Base-by-base conservation (phyloP, 2,329 filamentous ascomycete genomes). In the Teratosphaeria zuluensis region DNA sequence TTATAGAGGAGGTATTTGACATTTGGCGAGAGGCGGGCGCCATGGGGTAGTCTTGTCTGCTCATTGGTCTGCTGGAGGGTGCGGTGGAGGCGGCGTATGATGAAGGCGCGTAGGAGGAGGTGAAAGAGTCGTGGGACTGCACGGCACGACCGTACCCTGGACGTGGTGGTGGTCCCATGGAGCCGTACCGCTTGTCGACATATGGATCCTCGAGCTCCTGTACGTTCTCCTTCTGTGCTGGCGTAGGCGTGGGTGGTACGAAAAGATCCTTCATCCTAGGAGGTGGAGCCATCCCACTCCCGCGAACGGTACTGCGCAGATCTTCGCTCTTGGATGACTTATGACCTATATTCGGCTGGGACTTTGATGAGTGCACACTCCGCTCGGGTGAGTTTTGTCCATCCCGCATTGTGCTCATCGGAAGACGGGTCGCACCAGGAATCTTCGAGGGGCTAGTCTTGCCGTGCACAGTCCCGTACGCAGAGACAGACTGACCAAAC, bases 221-320 rank as follows among this genome's bases (percentile, higher is more conserved):
- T 53, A 84, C 24, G 57, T 69, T 64, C 59, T 75, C 58, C 72
- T 74, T 63, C 31, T 67, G 64, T 54, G 58, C 62, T 0, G 70
- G 84, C 76, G 74, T 83, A 12, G 74, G 71, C 4, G 72, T 77
- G 4, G 81, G 78, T 53, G 82, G 81, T 8, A 78, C 73, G 63
- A 84, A 84, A 32, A 96, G 80, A 51, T 95, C 90, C 64, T 92
- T 86, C 91, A 97, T 96, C 73, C 91, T 94, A 54, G 92, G 92
- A 12, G 92, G 92, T 38, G 90, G 90, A 1, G 86, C 86, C 62
- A 85, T 61, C 64, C 74, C 75, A 57, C 72, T 63, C 32, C 68
- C 67, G 63, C 65, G 70, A 61, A 67, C 64, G 54, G 66, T 72
- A 57, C 65, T 57, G 58, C 78, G 76, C 52, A 79, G 76, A 53